A percentile compares a stretch with the other conserved stretches of the same genome.
These are phyloP conservation scores for Platanthera zijinensis DNA, from an alignment of 106 monocot genomes.

Conservation along the genomic window DNA sequence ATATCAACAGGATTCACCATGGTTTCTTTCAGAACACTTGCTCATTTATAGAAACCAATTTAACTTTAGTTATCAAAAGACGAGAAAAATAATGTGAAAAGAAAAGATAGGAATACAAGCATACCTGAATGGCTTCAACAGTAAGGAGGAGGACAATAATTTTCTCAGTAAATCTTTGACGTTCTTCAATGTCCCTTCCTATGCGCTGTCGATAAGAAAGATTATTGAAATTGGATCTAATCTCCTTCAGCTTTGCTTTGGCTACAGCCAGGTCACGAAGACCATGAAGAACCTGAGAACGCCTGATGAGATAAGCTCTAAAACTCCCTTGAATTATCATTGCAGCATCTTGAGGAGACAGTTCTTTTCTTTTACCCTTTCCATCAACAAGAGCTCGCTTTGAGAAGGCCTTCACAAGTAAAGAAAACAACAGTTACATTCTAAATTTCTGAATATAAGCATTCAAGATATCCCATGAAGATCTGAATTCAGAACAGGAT, in stretches of 20 bases:
- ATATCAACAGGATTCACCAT: neutral
- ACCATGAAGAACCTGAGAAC: conserved; percentile 59
- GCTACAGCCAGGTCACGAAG: conserved; percentile 83
- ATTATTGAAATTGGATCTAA: conserved; percentile 73
- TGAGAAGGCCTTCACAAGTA: conserved; percentile 57
- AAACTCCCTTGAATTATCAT: conserved; percentile 67
- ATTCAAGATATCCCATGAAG: neutral
- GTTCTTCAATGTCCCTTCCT: conserved; percentile 58
- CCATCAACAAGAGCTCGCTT: conserved; percentile 17
- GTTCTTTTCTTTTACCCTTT: conserved; percentile 79
- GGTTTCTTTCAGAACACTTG: neutral
- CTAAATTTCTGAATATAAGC: neutral
- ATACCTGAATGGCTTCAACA: conserved; percentile 88
- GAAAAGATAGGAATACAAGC: neutral
- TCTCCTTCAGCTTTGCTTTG: conserved; percentile 89
- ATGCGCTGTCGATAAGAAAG: conserved; percentile 72
- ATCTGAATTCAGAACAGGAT: too few relatives aligned
- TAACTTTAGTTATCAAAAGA: neutral
- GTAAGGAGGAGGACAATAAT: conserved; percentile 83
- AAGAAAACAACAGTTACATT: neutral
- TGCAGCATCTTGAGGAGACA: conserved; percentile 78
- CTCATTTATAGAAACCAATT: neutral
- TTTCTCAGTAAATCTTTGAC: conserved; percentile 88
- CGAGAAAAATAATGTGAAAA: neutral
- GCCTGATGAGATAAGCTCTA: conserved; percentile 57